Evolutionary conservation across 2,329 filamentous ascomycete genomes (phyloP), one percentile per base, ranked within the genome.

Genomic region (Corinectria fuckeliana): DNA sequence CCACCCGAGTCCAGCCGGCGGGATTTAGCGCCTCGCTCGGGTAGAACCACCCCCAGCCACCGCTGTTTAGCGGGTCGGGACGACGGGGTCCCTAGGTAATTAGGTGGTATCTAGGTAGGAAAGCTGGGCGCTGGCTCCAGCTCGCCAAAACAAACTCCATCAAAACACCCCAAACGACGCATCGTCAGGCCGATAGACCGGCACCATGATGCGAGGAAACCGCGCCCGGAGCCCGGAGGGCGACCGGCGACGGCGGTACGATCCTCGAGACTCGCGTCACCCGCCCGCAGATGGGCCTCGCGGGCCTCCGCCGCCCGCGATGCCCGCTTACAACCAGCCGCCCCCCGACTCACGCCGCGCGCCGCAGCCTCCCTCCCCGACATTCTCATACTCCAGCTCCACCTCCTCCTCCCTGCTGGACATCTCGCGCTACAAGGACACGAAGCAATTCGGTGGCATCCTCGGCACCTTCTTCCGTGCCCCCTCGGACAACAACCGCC

Each of bases 401-500:
- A 82, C 82, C 39, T 84, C 82, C 14, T 82, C 82, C 14, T 89
- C 87, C 2, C 80, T 88, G 56, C 75, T 91, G 53, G 88, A 92
- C 68, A 88, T 92, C 51, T 90, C 89, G 36, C 77, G 80, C 45
- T 80, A 81, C 51, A 80, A 79, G 16, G 72, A 77, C 58, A 77
- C 75, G 38, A 79, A 78, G 6, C 77, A 81, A 54, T 76, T 79
- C 38, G 81, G 83, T 60, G 85, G 87, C 36, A 81, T 86, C 53
- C 77, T 92, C 41, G 77, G 77, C 56, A 81, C 85, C 14, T 91
- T 91, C 70, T 90, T 90, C 72, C 84, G 80, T 4, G 80, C 85
- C 5, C 83, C 85, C 13, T 86, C 84, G 8, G 85, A 88, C 65
- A 83, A 82, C 30, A 78, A 76, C 23, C 74, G 75, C n/a, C 75